These are phyloP conservation scores for Fraxinus ornus DNA, from an alignment of 305 asterid genomes.

Conservation along the genomic window DNA sequence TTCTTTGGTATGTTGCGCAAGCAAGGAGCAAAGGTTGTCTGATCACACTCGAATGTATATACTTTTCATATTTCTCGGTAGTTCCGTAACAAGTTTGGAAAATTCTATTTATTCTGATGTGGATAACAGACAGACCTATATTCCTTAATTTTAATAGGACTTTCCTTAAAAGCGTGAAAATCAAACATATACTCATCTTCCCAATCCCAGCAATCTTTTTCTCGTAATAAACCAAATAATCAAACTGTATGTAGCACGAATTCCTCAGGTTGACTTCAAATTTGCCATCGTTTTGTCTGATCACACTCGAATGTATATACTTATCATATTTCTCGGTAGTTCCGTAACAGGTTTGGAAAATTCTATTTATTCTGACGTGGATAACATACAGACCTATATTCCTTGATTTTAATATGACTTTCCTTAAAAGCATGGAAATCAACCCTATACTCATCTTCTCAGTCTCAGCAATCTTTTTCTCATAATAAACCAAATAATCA, in stretches of 20 bases:
- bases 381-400: too few relatives aligned
- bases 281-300: slow-evolving; percentile 40
- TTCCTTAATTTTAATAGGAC: neutral
- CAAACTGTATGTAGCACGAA: slow-evolving; percentile 69
- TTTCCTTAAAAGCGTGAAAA: slow-evolving; percentile 12
- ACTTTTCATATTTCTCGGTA: neutral
- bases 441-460: slow-evolving; percentile 50
- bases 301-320: neutral
- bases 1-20: neutral
- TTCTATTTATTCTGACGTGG: neutral
- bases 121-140: neutral
- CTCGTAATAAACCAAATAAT: slow-evolving; percentile 70
- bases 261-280: slow-evolving; percentile 56
- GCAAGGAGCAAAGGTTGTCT: neutral
- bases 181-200: slow-evolving; percentile 53
- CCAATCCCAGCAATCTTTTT: slow-evolving; percentile 53
- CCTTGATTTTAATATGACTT: neutral
- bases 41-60: neutral
- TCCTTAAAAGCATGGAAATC: slow-evolving; percentile 29
- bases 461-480: slow-evolving; percentile 55
- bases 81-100: neutral
- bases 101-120: neutral
- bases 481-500: slow-evolving; percentile 76
- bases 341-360: neutral
- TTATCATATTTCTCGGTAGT: neutral